These are phyloP conservation scores for Fusarium transvaalense DNA, from an alignment of 2,329 filamentous ascomycete species.

Conservation along the genomic window DNA sequence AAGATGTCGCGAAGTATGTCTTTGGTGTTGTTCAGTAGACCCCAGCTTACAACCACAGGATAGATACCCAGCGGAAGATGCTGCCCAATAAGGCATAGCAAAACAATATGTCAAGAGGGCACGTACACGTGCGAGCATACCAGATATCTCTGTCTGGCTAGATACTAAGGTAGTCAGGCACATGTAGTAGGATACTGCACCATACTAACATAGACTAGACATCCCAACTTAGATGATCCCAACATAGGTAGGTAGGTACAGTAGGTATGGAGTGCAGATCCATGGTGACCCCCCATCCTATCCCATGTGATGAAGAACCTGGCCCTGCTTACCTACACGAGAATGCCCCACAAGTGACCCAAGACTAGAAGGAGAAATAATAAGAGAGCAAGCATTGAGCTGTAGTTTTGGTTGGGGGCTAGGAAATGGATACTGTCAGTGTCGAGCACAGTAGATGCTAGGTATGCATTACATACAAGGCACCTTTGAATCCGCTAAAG, in stretches of 20 bases:
- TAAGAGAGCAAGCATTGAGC: not conserved
- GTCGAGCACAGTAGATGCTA: too few species aligned
- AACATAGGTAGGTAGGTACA: too few species aligned
- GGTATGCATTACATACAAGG: constrained; percentile 4
- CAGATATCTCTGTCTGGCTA: not conserved
- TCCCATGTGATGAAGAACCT: constrained; percentile 27
- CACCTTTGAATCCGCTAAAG: constrained; percentile 14
- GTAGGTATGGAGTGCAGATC: constrained; percentile 25
- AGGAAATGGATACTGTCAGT: constrained; percentile 4
- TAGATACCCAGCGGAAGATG: not conserved
- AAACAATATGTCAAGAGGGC: not conserved
- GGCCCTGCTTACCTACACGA: constrained; percentile 20
- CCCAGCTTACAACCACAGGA: not conserved
- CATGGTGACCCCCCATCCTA: constrained; percentile 26
- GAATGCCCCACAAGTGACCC: constrained; percentile 18
- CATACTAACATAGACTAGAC: not conserved
- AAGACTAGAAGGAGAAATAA: constrained; percentile 19
- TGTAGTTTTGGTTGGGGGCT: not conserved
- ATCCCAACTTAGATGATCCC: constrained; percentile 12
- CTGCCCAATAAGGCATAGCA: constrained; percentile 4
- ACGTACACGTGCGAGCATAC: not conserved
- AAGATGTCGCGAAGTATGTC: constrained; percentile 2
- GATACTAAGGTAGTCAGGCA: not conserved
- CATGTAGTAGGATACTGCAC: not conserved
- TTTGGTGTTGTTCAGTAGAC: constrained; percentile 10